phyloP scores from a whole-genome alignment of 2,329 filamentous ascomycete genomes.

The Xylaria hypoxylon region DNA sequence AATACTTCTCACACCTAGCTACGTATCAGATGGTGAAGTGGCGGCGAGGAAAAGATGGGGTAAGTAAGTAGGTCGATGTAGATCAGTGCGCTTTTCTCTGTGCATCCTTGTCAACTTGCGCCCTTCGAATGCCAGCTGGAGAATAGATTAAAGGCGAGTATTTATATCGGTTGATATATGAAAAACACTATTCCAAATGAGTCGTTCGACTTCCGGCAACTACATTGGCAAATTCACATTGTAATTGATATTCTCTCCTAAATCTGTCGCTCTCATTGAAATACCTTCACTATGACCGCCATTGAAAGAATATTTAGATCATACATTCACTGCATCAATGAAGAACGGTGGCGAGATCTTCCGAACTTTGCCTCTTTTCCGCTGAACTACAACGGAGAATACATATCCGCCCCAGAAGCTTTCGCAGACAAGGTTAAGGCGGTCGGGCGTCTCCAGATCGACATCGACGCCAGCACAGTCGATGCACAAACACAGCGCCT shows the following conservation, averaged over 20 bases:
- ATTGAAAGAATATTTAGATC: conserved; percentile 38
- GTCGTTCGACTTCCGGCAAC: background rate
- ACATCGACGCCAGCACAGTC: conserved; percentile 39
- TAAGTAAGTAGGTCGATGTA: background rate
- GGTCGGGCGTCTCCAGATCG: conserved; percentile 33
- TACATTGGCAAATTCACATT: background rate
- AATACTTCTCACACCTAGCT: background rate
- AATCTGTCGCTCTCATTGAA: background rate
- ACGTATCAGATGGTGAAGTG: too few relatives aligned
- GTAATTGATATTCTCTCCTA: background rate
- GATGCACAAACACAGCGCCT: conserved; percentile 38
- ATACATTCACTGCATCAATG: conserved; percentile 41
- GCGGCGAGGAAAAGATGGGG: background rate
- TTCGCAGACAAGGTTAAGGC: conserved; percentile 34
- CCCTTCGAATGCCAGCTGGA: background rate
- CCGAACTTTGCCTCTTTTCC: conserved; percentile 36
- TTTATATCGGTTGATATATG: background rate
- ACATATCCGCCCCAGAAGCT: conserved; percentile 28
- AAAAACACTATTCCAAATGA: background rate
- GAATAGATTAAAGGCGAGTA: background rate
- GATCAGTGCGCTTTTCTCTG: conserved; percentile 1
- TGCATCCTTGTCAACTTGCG: background rate
- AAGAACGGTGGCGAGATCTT: conserved; percentile 40
- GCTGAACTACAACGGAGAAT: conserved; percentile 35
- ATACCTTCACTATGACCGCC: conserved; percentile 26